These are phyloP conservation scores for Elsinoe batatas DNA, from an alignment of 2,329 filamentous ascomycete species.

Conservation along the genomic window DNA sequence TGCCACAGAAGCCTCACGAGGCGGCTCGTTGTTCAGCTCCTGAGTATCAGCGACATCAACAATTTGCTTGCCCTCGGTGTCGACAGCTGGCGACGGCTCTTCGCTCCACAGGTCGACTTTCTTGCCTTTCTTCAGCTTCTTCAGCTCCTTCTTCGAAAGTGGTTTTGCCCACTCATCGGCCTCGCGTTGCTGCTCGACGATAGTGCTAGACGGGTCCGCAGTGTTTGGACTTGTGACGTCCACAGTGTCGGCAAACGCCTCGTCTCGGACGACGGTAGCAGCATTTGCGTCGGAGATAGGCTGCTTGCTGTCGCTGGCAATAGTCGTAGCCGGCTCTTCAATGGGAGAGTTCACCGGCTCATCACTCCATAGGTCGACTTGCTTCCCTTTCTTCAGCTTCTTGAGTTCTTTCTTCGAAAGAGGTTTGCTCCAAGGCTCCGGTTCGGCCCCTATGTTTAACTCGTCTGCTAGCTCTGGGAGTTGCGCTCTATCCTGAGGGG, in stretches of 20 bases:
- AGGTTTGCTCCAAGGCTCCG: too few relatives aligned
- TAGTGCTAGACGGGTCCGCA: neutral
- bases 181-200: neutral
- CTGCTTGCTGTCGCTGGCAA: neutral
- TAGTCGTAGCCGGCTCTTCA: neutral
- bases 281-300: neutral
- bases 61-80: neutral
- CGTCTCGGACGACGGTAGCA: neutral
- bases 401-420: constrained; percentile 9
- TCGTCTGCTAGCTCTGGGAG: too few relatives aligned
- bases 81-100: neutral
- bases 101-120: neutral
- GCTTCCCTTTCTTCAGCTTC: constrained; percentile 9
- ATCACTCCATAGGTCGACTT: constrained; percentile 3
- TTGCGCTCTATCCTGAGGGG: too few relatives aligned
- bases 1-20: too few relatives aligned
- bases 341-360: neutral
- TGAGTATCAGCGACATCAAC: neutral
- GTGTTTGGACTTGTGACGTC: neutral
- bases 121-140: constrained; percentile 13
- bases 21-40: too few relatives aligned
- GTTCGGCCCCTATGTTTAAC: too few relatives aligned
- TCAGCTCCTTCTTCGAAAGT: constrained; percentile 14
- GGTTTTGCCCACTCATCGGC: neutral
- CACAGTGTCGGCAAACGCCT: neutral